These are phyloP conservation scores for Myriosclerotinia scirpicola DNA, from an alignment of 2,329 filamentous ascomycete species.

Conservation along the genomic window DNA sequence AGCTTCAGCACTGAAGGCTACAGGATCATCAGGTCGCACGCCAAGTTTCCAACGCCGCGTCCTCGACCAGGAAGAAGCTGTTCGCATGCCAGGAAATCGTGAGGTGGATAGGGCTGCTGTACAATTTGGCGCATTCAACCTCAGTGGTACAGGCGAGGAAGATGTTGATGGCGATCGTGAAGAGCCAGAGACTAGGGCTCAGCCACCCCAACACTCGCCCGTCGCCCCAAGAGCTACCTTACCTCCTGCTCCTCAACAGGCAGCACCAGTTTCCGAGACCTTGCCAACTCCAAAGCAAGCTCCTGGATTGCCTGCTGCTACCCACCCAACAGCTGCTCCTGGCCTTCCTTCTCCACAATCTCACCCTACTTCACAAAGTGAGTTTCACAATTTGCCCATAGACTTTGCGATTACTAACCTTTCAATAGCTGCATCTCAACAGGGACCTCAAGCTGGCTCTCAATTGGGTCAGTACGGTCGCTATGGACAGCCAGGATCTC, in stretches of 20 bases:
- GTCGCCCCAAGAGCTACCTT: constrained; percentile 82
- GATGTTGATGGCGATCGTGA: constrained; percentile 94
- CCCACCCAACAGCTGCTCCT: constrained; percentile 45
- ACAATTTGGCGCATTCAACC: constrained; percentile 92
- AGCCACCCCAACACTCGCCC: constrained; percentile 91
- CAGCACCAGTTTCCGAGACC: constrained; percentile 54
- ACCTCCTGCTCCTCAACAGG: constrained; percentile 64
- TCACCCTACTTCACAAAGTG: constrained; percentile 43
- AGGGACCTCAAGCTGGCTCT: constrained; percentile 37
- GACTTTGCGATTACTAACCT: neutral
- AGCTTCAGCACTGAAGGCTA: constrained; percentile 78
- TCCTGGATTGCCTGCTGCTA: constrained; percentile 51
- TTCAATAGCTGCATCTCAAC: constrained; percentile 32
- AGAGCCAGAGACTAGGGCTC: constrained; percentile 89
- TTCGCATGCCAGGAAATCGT: constrained; percentile 96
- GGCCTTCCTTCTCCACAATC: constrained; percentile 42
- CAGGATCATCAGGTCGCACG: constrained; percentile 61
- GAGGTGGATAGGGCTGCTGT: constrained; percentile 91
- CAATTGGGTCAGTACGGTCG: constrained; percentile 62
- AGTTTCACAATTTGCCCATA: neutral
- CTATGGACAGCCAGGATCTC: constrained; percentile 61
- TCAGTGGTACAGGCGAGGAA: constrained; percentile 74
- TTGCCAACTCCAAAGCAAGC: constrained; percentile 49
- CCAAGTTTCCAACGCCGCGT: constrained; percentile 83
- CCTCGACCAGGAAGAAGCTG: constrained; percentile 93